These are phyloP conservation scores for Furcasterigmium sp. DNA, from an alignment of 2,329 filamentous ascomycete species.

Conservation along the genomic window DNA sequence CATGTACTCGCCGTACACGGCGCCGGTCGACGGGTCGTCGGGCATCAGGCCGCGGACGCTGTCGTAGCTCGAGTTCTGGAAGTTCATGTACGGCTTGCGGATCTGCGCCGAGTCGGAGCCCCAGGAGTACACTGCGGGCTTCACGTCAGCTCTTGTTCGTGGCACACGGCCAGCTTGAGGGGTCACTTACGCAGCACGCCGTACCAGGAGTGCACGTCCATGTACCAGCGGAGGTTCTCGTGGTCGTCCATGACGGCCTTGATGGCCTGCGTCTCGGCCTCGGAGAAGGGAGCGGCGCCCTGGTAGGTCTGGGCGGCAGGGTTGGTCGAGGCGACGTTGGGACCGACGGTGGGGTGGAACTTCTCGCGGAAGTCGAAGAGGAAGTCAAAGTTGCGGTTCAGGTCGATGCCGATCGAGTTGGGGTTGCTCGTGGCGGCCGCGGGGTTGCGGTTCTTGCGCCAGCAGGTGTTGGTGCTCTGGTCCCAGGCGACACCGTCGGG, in stretches of 20 bases:
- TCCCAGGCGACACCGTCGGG: slow-evolving; percentile 50
- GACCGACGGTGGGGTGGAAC: slow-evolving; percentile 33
- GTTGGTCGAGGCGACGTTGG: slow-evolving; percentile 32
- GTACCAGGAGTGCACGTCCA: slow-evolving; percentile 52
- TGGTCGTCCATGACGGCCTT: slow-evolving; percentile 46
- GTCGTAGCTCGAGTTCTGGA: slow-evolving; percentile 46
- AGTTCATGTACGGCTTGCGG: slow-evolving; percentile 39
- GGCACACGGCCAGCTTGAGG: too few relatives aligned
- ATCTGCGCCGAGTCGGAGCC: slow-evolving; percentile 49
- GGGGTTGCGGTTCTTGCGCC: slow-evolving; percentile 52
- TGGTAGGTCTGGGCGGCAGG: slow-evolving; percentile 43
- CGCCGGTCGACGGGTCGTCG: slow-evolving; percentile 22
- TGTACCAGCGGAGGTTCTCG: slow-evolving; percentile 47
- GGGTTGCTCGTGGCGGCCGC: slow-evolving; percentile 24
- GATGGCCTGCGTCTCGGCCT: slow-evolving; percentile 51
- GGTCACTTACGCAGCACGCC: slow-evolving; percentile 19
- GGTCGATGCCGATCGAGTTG: slow-evolving; percentile 38
- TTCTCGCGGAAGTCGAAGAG: slow-evolving; percentile 45
- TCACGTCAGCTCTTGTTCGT: slow-evolving; percentile 31
- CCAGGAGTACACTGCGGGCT: slow-evolving; percentile 44
- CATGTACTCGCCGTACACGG: slow-evolving; percentile 40
- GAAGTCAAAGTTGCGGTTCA: slow-evolving; percentile 55
- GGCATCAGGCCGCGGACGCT: slow-evolving; percentile 41
- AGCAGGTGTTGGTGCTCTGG: slow-evolving; percentile 45
- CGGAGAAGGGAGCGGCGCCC: slow-evolving; percentile 45